Base-by-base conservation (phyloP, 257 asterid genomes). In the Capsicum rhomboideum region DNA sequence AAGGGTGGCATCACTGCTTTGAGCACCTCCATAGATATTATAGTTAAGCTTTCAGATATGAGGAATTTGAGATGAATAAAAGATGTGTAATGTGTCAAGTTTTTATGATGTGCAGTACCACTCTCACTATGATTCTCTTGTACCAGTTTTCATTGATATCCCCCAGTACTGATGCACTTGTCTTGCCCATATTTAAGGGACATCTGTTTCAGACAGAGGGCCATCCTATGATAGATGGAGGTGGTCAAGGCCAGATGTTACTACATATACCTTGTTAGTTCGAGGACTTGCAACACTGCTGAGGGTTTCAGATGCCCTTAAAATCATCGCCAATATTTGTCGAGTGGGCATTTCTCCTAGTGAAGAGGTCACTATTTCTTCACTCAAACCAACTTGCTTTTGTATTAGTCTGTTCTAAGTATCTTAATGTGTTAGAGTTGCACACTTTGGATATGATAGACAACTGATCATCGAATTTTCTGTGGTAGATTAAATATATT, bases 161-260 rank as follows among this genome's bases (percentile, higher is more conserved):
- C 81, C 80, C 42, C 46, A 55, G n/a, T 37, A 58, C 40, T 54
- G 9, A 83, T 55, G 6, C 40, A 71, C 17, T 56, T 34, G 55
- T 59, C 29, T 84, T 44, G 6, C 77, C 37, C 83, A 42, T 20
- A 59, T 86, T 66, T 26, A 56, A 83, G 83, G 86, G 69, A 50
- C 90, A 85, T 92, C 89, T 71, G 88, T 85, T 90, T 89, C 83
- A 77, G 93, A 91, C 77, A 88, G 86, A 79, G 86, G 89, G 46
- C 63, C 80, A 31, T 83, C 89, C 46, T 83, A 87, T 34, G 92
- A 86, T 85, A 92, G 92, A 91, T 96, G 95, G 97, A 94, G 85
- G 87, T 96, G 99, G 98, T 91, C 98, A 44, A 92, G 97, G 88
- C 98, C 99, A 11, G 94, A 94, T 86, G 97, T 89, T 42, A 83